Percentiles rank a stretch among this genome's conserved stretches.
Evolutionary conservation across 345 rosid species (phyloP).

Genomic region (Salix brachista): DNA sequence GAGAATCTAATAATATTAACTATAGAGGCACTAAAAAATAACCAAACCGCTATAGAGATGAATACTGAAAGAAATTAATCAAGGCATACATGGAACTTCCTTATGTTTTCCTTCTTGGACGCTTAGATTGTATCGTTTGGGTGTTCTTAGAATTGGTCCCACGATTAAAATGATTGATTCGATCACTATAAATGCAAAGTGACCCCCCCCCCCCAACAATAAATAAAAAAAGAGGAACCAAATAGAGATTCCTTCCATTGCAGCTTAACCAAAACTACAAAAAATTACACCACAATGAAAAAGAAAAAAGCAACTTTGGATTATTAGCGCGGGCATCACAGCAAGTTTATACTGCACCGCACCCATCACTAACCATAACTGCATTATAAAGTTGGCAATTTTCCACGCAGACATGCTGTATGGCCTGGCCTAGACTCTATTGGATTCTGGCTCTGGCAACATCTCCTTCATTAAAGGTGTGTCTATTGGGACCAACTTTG

Average conservation of each 20-base stretch:
- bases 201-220: background rate
- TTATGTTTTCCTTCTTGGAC: background rate
- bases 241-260: background rate
- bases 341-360: background rate
- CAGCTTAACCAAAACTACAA: background rate
- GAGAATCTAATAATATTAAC: background rate
- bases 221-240: background rate
- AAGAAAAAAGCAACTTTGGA: conserved; percentile 12
- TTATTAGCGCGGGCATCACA: background rate
- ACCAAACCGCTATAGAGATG: too few species aligned
- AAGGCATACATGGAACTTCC: too few species aligned
- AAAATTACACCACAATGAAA: conserved; percentile 5
- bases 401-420: background rate
- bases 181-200: conserved; percentile 1
- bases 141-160: conserved; percentile 6
- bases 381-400: background rate
- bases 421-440: background rate
- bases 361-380: conserved; percentile 20
- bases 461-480: conserved; percentile 2
- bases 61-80: background rate
- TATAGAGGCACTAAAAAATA: too few species aligned
- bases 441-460: conserved; percentile 13
- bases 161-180: conserved; percentile 2
- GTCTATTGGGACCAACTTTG: conserved; percentile 25
- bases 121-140: background rate